A percentile compares a stretch with the other conserved stretches of the same genome.
These are phyloP conservation scores for Exophiala sp. DNA, from an alignment of 2,329 filamentous ascomycete genomes.

Conservation along the genomic window DNA sequence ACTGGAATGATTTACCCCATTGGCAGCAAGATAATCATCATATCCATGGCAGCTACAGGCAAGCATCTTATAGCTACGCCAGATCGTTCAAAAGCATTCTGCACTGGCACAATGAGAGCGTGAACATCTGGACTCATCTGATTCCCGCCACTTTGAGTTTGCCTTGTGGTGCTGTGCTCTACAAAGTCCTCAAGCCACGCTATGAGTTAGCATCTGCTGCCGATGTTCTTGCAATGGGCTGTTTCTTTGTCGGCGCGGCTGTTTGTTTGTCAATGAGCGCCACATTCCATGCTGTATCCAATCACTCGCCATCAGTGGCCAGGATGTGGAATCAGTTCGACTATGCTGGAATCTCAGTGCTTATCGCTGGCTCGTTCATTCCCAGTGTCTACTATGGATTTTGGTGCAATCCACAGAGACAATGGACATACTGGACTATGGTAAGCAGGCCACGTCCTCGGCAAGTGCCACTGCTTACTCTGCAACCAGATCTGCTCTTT, in stretches of 20 bases:
- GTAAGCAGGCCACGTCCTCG: constrained; percentile 45
- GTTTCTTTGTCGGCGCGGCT: constrained; percentile 74
- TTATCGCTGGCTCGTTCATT: constrained; percentile 90
- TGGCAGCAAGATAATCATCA: constrained; percentile 66
- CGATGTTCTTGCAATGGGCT: constrained; percentile 70
- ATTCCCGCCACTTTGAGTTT: constrained; percentile 57
- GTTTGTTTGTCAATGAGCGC: constrained; percentile 76
- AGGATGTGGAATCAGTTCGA: constrained; percentile 89
- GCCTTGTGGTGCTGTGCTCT: constrained; percentile 49
- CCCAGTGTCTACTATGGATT: constrained; percentile 87
- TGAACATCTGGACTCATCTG: constrained; percentile 71
- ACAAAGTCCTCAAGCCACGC: constrained; percentile 58
- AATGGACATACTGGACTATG: constrained; percentile 70
- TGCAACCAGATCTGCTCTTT: constrained; percentile 68
- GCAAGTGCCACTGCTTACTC: constrained; percentile 3
- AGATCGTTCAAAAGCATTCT: constrained; percentile 57
- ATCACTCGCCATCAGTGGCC: constrained; percentile 75
- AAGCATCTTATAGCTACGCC: constrained; percentile 58
- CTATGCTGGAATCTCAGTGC: constrained; percentile 85
- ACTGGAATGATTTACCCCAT: constrained; percentile 51
- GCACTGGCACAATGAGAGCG: constrained; percentile 65
- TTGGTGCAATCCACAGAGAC: constrained; percentile 63
- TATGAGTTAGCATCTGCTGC: constrained; percentile 59
- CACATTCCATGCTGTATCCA: constrained; percentile 78
- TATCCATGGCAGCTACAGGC: constrained; percentile 64